phyloP scores from a whole-genome alignment of 2,329 filamentous ascomycete species.

The Fulvia fulva region DNA sequence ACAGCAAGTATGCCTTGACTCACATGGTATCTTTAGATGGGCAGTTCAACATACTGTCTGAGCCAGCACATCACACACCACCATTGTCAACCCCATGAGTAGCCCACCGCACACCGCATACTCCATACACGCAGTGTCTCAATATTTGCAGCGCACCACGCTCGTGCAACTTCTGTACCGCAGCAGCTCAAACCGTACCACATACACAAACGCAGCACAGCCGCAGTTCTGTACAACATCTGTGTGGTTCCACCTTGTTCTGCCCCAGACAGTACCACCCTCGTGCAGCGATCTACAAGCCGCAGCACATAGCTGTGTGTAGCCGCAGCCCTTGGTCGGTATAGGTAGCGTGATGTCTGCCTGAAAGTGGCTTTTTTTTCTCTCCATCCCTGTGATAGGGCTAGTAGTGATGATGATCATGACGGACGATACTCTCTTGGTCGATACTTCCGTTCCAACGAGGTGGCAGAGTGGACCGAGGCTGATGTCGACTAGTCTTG shows the following conservation, averaged over 20 bases:
- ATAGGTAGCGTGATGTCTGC: not conserved
- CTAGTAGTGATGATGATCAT: not conserved
- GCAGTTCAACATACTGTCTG: no score
- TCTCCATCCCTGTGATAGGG: not conserved
- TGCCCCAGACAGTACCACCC: not conserved
- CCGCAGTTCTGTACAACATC: not conserved
- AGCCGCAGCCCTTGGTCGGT: not conserved
- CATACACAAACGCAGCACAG: not conserved
- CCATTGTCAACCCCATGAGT: not conserved
- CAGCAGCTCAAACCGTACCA: not conserved
- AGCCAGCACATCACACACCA: no score
- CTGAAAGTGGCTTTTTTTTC: not conserved
- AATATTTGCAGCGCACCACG: not conserved
- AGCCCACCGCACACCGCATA: no score
- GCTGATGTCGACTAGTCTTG: not conserved
- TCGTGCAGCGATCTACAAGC: not conserved
- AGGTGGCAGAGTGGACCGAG: no score
- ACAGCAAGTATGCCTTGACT: not conserved
- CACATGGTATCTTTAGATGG: not conserved
- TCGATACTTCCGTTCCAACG: not conserved
- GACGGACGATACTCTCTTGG: not conserved
- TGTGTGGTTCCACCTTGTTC: not conserved
- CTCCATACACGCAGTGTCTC: no score
- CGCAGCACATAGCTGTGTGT: constrained; percentile 1
- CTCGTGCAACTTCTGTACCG: not conserved